Evolutionary conservation across 1,139 yeast genomes (phyloP).

Genomic region (Scheffersomyces cryptocercus): DNA sequence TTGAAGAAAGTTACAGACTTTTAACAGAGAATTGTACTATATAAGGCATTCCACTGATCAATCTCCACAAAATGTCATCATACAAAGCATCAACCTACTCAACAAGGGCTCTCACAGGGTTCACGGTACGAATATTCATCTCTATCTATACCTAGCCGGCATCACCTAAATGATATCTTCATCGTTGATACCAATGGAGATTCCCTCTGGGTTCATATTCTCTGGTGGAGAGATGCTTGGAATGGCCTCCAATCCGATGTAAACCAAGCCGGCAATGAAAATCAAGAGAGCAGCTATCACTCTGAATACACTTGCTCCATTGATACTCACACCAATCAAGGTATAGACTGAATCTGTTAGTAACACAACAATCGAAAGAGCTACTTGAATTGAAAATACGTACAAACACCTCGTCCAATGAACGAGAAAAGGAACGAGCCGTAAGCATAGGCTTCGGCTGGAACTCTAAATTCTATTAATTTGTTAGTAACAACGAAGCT

Average conservation of each 20-base stretch:
- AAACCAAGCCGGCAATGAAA: constrained; percentile 59
- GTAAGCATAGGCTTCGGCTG: constrained; percentile 66
- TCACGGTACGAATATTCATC: constrained; percentile 43
- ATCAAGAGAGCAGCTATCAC: constrained; percentile 57
- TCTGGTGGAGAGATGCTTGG: constrained; percentile 74
- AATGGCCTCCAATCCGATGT: constrained; percentile 62
- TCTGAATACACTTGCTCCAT: constrained; percentile 59
- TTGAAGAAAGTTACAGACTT: too few species aligned
- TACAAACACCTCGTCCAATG: constrained; percentile 76
- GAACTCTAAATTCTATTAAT: constrained; percentile 58
- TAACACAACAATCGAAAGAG: constrained; percentile 6
- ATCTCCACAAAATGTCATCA: too few species aligned
- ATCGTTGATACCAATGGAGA: constrained; percentile 44
- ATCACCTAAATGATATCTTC: constrained; percentile 38
- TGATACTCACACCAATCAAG: constrained; percentile 62
- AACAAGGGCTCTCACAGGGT: constrained; percentile 22
- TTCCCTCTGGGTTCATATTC: constrained; percentile 63
- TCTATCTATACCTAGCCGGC: constrained; percentile 14
- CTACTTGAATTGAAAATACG: constrained; percentile 20
- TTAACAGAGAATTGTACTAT: too few species aligned
- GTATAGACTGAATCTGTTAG: constrained; percentile 52
- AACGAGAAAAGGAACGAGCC: constrained; percentile 84
- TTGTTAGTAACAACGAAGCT: background rate
- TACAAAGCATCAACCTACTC: too few species aligned
- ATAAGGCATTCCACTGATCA: too few species aligned